These are phyloP conservation scores for Pythium vanterpoolii DNA, from an alignment of 352 stramenopile species.

Conservation along the genomic window DNA sequence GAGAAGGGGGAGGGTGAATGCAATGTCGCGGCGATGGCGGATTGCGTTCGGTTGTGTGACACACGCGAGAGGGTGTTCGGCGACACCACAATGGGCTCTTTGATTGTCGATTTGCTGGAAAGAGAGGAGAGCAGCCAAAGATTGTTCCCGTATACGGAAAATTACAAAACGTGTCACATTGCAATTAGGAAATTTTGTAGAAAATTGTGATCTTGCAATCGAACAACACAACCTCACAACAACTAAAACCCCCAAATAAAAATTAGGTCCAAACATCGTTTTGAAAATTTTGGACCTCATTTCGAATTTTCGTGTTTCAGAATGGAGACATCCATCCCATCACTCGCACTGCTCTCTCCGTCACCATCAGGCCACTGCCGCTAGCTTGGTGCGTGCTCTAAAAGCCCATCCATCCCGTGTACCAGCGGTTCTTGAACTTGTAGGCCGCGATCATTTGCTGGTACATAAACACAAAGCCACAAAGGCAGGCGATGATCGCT, in stretches of 20 bases:
- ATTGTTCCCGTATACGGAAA: slow-evolving; percentile 8
- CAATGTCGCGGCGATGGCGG: no score
- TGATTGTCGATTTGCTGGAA: background rate
- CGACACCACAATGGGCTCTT: background rate
- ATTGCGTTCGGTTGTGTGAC: background rate
- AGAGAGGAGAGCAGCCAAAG: slow-evolving; percentile 8
- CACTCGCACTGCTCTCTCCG: background rate
- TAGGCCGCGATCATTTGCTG: slow-evolving; percentile 80
- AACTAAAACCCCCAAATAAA: background rate
- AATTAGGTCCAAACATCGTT: background rate
- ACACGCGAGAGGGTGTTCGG: background rate
- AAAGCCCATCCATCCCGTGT: slow-evolving; percentile 83
- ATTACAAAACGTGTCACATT: slow-evolving; percentile 9
- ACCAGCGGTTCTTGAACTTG: slow-evolving; percentile 89
- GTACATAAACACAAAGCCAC: slow-evolving; percentile 83
- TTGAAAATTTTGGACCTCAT: slow-evolving; percentile 4
- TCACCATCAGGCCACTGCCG: background rate
- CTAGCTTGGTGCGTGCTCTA: slow-evolving; percentile 19
- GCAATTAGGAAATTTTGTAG: background rate
- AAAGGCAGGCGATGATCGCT: slow-evolving; percentile 50
- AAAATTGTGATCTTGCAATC: no score
- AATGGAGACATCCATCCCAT: background rate
- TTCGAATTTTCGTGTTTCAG: background rate
- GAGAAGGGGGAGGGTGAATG: background rate
- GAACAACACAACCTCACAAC: background rate